Evolutionary conservation across 2,329 filamentous ascomycete genomes (phyloP), one percentile per base, ranked within the genome.

Genomic region (Aspergillus hortae): DNA sequence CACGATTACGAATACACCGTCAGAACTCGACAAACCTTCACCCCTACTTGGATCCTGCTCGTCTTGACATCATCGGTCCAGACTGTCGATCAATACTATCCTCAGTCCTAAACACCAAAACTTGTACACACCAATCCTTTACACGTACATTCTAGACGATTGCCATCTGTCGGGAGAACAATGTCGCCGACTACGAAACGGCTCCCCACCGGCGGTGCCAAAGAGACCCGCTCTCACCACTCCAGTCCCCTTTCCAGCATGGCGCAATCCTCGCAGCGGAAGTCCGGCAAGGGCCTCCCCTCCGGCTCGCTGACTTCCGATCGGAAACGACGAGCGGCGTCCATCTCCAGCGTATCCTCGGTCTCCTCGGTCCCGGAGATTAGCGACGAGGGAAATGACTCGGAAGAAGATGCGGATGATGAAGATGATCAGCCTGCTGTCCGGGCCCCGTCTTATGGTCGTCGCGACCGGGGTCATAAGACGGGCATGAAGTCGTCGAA

Each of bases 381-480:
- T 27, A 70, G 68, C 42, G 68, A 71, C 35, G 68, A 69, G n/a
- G 64, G 58, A 21, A 67, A 70, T 45, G 67, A 67, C 21, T 68
- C 68, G 7, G 72, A 72, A 46, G 70, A 70, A 42, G 67, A 69
- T 57, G 70, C 70, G 12, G 73, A 74, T 45, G 73, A 77, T 51
- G 72, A 75, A 56, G 67, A 74, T 49, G 73, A 75, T 49, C 63
- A 67, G 55, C 70, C 72, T 55, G 69, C 68, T 57, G 67, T 64
- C 45, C 64, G 66, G 52, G 66, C 68, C 69, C 70, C 72, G 71
- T 74, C 74, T 69, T 73, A 71, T 67, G 68, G 65, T 56, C 64
- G 62, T 51, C 62, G 56, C 46, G 60, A 61, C 45, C 68, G 59
- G 48, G 53, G 63, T 57, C 70, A 65, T 66, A 74, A 74, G 70